Evolutionary conservation across 2,329 filamentous ascomycete genomes (phyloP), one percentile per base, ranked within the genome.

Genomic region (Fusarium sp.): DNA sequence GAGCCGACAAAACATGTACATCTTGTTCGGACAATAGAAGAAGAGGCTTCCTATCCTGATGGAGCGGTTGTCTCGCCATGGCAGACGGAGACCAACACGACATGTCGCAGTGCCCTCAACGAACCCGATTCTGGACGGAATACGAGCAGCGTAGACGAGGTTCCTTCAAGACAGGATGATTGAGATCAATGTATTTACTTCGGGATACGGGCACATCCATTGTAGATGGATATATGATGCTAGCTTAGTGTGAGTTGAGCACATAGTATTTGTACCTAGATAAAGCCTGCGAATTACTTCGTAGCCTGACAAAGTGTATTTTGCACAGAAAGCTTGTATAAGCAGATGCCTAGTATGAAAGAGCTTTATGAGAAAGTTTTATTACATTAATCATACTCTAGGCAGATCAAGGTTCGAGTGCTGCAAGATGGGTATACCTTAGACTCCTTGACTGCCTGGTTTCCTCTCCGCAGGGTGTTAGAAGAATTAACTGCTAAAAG

Each of bases 1-100:
- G 67, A 70, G 27, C 67, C 58, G 6, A 61, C 57, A 3, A 72
- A 24, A 2, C 54, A 27, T n/a, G 63, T 72, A 4, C 49, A 62
- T 42, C 14, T 72, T n/a, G 66, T 72, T 10, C 48, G 53, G 4
- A 56, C 20, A 22, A 16, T 3, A 11, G 48, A 61, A 4, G 62
- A 72, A 51, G 25, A 63, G n/a, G 57, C 58, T 14, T 70, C 46
- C 3, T 70, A 70, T 58, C 55, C 40, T 16, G 41, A 58, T 8
- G 52, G 37, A 11, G 52, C n/a, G 10, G 47, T 58, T 6, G 6
- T 20, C 12, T 41, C 30, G 29, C 55, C 58, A 9, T 57, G 56
- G 40, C 12, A 57, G 27, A 41, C 10, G 7, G 34, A 20, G 16
- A 27, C 10, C 18, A 52, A 4, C 13, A 16, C 18, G 10, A n/a